Conservation (phyloP, 2,329 filamentous ascomycete genomes). For the Sporothrix phasma region DNA sequence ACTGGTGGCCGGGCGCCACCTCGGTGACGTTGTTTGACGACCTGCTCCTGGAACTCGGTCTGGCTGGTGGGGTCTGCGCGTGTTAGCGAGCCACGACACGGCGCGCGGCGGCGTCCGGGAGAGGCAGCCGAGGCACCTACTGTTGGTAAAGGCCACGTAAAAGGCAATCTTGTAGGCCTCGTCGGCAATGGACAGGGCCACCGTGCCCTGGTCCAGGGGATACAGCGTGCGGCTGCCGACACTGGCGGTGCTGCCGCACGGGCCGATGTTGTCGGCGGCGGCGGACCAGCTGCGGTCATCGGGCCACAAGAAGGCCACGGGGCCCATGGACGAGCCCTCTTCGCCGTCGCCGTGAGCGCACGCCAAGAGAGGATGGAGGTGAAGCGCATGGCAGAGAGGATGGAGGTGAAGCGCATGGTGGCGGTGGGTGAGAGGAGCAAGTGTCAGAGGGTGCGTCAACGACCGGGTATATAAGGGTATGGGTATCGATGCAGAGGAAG, state of each 20-base stretch:
- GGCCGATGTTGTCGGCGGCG: constrained; percentile 39
- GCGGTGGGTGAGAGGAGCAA: no score
- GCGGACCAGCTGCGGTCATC: constrained; percentile 40
- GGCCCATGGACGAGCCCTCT: constrained; percentile 36
- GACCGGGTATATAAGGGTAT: not conserved
- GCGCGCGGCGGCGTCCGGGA: no score
- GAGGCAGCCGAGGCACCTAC: constrained; percentile 22
- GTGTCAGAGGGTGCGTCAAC: not conserved
- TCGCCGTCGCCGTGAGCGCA: constrained; percentile 21
- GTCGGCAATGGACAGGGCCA: constrained; percentile 19
- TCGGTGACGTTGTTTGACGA: constrained; percentile 24
- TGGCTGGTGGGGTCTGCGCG: constrained; percentile 24
- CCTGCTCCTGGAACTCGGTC: constrained; percentile 25
- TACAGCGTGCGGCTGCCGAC: constrained; percentile 39
- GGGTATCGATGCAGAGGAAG: no score
- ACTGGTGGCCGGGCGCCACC: constrained; percentile 30
- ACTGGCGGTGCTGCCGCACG: constrained; percentile 39
- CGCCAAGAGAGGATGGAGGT: not conserved
- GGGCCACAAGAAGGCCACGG: constrained; percentile 47
- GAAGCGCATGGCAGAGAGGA: no score
- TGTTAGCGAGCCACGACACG: not conserved
- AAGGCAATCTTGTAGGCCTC: constrained; percentile 20
- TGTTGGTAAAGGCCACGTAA: constrained; percentile 26
- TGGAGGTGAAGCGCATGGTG: constrained; percentile 10
- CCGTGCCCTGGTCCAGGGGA: constrained; percentile 29